Base-by-base conservation (phyloP, 2,329 filamentous ascomycete species). In the Chrysoporthe puriensis region DNA sequence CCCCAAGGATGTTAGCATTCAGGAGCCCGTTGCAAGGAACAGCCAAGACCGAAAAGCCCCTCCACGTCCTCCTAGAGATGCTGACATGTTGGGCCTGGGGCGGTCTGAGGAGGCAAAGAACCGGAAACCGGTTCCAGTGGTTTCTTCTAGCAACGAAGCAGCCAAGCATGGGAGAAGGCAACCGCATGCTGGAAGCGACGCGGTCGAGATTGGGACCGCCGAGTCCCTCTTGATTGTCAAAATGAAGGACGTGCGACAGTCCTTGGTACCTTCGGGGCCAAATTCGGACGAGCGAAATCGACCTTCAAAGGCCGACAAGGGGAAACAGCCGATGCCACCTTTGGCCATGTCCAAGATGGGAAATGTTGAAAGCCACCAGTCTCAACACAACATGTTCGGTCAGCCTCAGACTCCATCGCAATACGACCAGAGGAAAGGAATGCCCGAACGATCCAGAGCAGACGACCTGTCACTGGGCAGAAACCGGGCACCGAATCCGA, bases 191-290 rank as follows among this genome's bases (percentile, higher is more conserved):
- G 42, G 26, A 1, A 44, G 6, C 21, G 59, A 46, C 26, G 43
- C 9, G 14, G 59, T 61, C 14, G 59, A 61, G 43, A 44, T 61
- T 11, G 14, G 59, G 13, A 61, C 59, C 1, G 59, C 59, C 8
- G 59, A 61, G 6, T 18, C 59, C 16, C 42, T 61, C 59, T 40
- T 46, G 5, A 61, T 61, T 21, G 26, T 61, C 26, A 61, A 61
- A 26, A 46, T 46, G 59, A 61, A 61, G 59, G 59, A 61, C 44
- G 59, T 48, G 26, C 59, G 42, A 36, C 43, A 48, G 11, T 21
- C 42, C 4, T 7, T 46, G 57, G 42, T 43, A 16, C 4, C 57
- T 26, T 26, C 36, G 21, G n/a, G n/a, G 4, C n/a, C 57, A 32
- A 61, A 14, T 11, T 14, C 43, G 4, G 59, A 61, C 26, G 59